phyloP scores from a whole-genome alignment of 2,329 filamentous ascomycete species.

The Endoconidiophora laricicola region DNA sequence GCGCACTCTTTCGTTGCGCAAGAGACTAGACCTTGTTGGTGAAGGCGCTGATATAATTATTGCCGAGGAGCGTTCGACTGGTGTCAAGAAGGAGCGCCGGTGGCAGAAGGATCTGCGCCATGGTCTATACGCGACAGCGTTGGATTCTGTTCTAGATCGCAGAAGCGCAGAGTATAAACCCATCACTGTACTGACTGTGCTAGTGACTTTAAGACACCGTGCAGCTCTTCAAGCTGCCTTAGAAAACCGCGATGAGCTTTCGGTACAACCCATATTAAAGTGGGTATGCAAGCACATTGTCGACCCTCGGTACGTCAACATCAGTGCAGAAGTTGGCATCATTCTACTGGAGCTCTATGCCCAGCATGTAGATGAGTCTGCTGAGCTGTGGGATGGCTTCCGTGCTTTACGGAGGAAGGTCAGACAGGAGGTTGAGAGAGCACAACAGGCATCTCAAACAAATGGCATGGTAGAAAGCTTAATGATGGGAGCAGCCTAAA shows the following conservation, averaged over 20 bases:
- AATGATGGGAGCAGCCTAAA: constrained; percentile 28
- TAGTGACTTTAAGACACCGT: constrained; percentile 75
- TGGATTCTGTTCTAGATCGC: constrained; percentile 59
- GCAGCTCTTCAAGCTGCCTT: constrained; percentile 70
- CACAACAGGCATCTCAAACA: constrained; percentile 66
- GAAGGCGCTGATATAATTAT: constrained; percentile 82
- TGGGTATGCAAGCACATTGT: constrained; percentile 72
- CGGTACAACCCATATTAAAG: constrained; percentile 63
- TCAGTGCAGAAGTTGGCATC: constrained; percentile 71
- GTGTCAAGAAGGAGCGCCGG: constrained; percentile 42
- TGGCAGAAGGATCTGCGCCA: constrained; percentile 77
- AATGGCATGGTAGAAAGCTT: constrained; percentile 71
- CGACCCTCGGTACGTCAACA: constrained; percentile 62
- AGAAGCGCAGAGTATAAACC: constrained; percentile 35
- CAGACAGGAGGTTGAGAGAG: constrained; percentile 60
- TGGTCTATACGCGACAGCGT: constrained; percentile 57
- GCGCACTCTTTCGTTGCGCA: constrained; percentile 28
- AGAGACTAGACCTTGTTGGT: constrained; percentile 60
- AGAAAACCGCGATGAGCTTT: constrained; percentile 61
- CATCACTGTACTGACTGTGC: constrained; percentile 53
- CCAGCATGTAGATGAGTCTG: constrained; percentile 57
- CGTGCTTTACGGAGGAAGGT: constrained; percentile 54
- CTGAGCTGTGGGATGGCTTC: constrained; percentile 56
- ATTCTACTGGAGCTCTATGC: constrained; percentile 77
- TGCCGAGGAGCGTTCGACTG: constrained; percentile 39